Percentiles rank a stretch among this genome's conserved stretches.
Evolutionary conservation across 805 yeast genomes (phyloP).

Genomic region (Metschnikowia arizonensis): DNA sequence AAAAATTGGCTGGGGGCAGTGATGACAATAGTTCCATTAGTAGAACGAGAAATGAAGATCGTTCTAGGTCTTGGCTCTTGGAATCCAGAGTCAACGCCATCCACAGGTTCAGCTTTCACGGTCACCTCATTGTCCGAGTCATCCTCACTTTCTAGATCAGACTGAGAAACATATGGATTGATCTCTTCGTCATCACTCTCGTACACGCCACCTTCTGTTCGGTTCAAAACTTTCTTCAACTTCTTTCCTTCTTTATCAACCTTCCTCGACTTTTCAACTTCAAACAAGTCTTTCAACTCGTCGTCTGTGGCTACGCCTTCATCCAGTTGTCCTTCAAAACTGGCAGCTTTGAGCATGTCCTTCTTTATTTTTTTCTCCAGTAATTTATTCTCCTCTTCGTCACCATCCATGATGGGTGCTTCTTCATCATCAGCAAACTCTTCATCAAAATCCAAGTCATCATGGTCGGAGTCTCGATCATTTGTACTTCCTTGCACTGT

Average conservation of each 20-base stretch:
- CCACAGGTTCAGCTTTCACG: constrained; percentile 34
- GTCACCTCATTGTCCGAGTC: constrained; percentile 42
- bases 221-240: constrained; percentile 74
- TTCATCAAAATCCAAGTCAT: constrained; percentile 91
- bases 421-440: constrained; percentile 99
- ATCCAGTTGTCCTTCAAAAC: constrained; percentile 60
- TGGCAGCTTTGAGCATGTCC: constrained; percentile 80
- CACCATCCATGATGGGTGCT: constrained; percentile 95
- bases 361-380: constrained; percentile 79
- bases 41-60: constrained; percentile 25
- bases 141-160: constrained; percentile 57
- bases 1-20: constrained; percentile 62
- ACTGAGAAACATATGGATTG: constrained; percentile 67
- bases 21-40: constrained; percentile 49
- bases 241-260: constrained; percentile 90
- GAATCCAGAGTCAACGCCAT: constrained; percentile 15
- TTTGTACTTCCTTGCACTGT: constrained; percentile 45
- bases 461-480: constrained; percentile 72
- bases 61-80: constrained; percentile 10
- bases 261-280: constrained; percentile 54
- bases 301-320: constrained; percentile 53
- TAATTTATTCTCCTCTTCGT: constrained; percentile 90
- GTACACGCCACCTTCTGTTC: constrained; percentile 84
- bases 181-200: constrained; percentile 78
- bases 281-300: constrained; percentile 67